Evolutionary conservation across 2,329 filamentous ascomycete species (phyloP).

Genomic region (Penicillium sclerotiorum): DNA sequence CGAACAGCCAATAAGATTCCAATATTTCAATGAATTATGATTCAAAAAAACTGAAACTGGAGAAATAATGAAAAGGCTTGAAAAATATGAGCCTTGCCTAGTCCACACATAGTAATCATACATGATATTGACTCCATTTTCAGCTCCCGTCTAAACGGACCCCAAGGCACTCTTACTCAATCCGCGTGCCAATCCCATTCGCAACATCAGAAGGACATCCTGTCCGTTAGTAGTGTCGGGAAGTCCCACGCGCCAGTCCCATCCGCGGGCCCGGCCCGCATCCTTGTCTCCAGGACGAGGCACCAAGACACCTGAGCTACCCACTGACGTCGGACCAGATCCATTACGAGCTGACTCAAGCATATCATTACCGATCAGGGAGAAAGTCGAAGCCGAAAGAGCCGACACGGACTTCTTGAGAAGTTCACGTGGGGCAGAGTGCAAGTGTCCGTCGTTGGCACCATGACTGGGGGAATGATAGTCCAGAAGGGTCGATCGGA

Average conservation of each 20-base stretch:
- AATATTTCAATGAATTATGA: background rate
- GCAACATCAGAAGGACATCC: constrained; percentile 72
- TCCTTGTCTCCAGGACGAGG: constrained; percentile 31
- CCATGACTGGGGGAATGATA: constrained; percentile 59
- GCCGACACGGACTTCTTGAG: constrained; percentile 65
- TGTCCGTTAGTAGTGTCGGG: constrained; percentile 61
- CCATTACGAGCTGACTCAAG: constrained; percentile 53
- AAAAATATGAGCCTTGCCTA: too few species aligned
- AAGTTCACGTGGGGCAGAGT: constrained; percentile 64
- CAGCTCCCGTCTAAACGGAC: constrained; percentile 19
- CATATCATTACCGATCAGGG: constrained; percentile 74
- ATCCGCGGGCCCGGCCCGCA: constrained; percentile 57
- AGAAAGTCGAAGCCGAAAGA: constrained; percentile 62
- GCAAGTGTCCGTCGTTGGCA: constrained; percentile 17
- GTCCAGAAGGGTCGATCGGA: constrained; percentile 73
- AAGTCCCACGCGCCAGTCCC: constrained; percentile 71
- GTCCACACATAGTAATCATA: constrained; percentile 13
- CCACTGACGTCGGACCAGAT: constrained; percentile 50
- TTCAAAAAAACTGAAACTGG: too few species aligned
- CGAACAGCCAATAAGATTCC: background rate
- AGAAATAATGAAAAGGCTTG: too few species aligned
- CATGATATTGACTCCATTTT: constrained; percentile 8
- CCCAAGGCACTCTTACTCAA: constrained; percentile 51
- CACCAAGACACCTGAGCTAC: constrained; percentile 56
- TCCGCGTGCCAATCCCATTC: constrained; percentile 74